Conservation (phyloP, 2,329 filamentous ascomycete genomes). For the Bipolaris zeicola region DNA sequence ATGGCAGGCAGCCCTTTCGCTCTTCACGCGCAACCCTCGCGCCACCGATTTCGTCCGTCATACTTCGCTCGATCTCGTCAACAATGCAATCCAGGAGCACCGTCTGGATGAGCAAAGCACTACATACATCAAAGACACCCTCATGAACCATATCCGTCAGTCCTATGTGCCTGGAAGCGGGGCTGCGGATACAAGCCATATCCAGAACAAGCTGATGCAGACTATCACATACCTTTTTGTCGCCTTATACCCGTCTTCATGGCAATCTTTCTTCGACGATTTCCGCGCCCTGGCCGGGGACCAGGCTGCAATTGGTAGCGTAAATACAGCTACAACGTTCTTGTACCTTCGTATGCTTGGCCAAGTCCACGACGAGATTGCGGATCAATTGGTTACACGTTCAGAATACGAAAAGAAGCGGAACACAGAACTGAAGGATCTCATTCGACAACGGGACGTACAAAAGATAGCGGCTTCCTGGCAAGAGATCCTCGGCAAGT, state of each 20-base stretch:
- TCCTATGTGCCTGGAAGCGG: slow-evolving; percentile 69
- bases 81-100: slow-evolving; percentile 84
- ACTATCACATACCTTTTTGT: slow-evolving; percentile 94
- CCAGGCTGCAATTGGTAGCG: slow-evolving; percentile 59
- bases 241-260: slow-evolving; percentile 80
- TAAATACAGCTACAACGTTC: slow-evolving; percentile 77
- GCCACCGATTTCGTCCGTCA: slow-evolving; percentile 84
- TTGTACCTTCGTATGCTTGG: slow-evolving; percentile 88
- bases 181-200: slow-evolving; percentile 70
- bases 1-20: slow-evolving; percentile 85
- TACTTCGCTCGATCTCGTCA: slow-evolving; percentile 89
- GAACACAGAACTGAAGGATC: slow-evolving; percentile 88
- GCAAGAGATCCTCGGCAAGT: slow-evolving; percentile 86
- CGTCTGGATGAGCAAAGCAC: slow-evolving; percentile 75
- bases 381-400: slow-evolving; percentile 83
- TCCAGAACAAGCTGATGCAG: slow-evolving; percentile 98
- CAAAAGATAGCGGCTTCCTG: slow-evolving; percentile 86
- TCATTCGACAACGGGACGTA: slow-evolving; percentile 84
- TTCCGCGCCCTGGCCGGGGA: slow-evolving; percentile 77
- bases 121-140: slow-evolving; percentile 75
- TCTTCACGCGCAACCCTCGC: slow-evolving; percentile 80
- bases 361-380: slow-evolving; percentile 96
- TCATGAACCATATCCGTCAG: slow-evolving; percentile 80
- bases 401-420: slow-evolving; percentile 79
- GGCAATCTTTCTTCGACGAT: slow-evolving; percentile 91